These are phyloP conservation scores for Dissophora globulifera DNA, from an alignment of 192 early-diverging fungal genomes.

Conservation along the genomic window DNA sequence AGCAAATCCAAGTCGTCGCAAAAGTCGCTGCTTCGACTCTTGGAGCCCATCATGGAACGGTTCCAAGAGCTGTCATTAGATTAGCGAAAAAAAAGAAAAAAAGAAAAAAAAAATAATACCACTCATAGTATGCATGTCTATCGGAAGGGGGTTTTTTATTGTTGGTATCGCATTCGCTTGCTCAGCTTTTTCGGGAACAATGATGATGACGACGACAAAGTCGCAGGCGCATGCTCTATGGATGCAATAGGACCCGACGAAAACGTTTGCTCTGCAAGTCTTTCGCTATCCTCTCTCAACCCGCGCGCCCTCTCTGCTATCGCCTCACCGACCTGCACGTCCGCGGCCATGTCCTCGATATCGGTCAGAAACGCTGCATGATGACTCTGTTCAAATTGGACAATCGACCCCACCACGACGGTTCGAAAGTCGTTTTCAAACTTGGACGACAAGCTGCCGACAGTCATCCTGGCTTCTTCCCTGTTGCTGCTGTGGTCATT, in stretches of 20 bases:
- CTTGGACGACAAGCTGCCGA: slow-evolving; percentile 4
- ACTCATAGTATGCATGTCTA: no score
- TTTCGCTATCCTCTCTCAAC: slow-evolving; percentile 1
- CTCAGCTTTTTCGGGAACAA: neutral
- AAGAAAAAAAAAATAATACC: neutral
- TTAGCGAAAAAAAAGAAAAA: neutral
- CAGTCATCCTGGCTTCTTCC: neutral
- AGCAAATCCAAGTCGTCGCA: slow-evolving; percentile 29
- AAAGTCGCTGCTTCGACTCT: slow-evolving; percentile 15
- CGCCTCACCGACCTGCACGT: neutral
- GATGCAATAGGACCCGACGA: no score
- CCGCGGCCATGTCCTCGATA: neutral
- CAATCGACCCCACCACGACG: neutral
- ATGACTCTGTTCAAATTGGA: neutral
- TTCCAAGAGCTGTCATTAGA: slow-evolving; percentile 24
- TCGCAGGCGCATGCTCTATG: no score
- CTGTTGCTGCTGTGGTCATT: no score
- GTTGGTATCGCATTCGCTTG: slow-evolving; percentile 13
- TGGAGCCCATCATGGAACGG: slow-evolving; percentile 28
- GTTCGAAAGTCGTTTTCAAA: slow-evolving; percentile 7
- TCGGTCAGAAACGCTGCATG: neutral
- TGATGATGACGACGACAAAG: no score
- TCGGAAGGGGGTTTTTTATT: no score
- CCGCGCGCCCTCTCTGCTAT: neutral
- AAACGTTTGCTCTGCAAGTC: neutral